Evolutionary conservation across 225 moss, liverwort and hornwort genomes (phyloP), one percentile per base, ranked within the genome.

Genomic region (Antitrichia curtipendula): DNA sequence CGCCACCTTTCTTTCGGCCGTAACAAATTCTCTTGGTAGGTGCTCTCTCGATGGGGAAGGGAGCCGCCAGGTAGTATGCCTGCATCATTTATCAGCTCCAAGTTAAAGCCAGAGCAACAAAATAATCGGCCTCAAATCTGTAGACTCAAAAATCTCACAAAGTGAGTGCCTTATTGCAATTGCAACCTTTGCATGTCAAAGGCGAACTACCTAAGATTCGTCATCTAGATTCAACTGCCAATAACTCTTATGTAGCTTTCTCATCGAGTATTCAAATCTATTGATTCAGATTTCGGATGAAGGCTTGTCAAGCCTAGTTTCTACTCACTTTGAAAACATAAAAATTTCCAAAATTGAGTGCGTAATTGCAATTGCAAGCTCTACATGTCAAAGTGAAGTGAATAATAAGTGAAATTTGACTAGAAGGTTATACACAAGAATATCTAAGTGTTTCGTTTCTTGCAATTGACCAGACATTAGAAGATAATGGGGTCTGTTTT

Each of bases 11-110:
- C 87, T 86, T 90, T 36, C 83, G 85, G 14, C 86, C 68, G 20
- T 87, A 73, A 6, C 83, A 21, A 8, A 96, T 29, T 70, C 85
- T 83, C 11, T 49, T 75, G 7, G 91, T 94, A 13, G 88, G 88
- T 32, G 96, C 95, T 23, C 95, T 93, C 91, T 99, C 98, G 14
- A 99, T 92, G n/a, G 97, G 96, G n/a, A 99, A 99, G 6, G 95
- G 94, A 6, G 90, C 93, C 11, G 89, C 78, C 50, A 97, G 78
- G 69, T 96, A 99, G 62, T 99, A 99, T 5, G 96, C 98, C 98
- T 98, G 93, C 79, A 8, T 15, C 41, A 57, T 75, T 75, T 54
- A 59, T 12, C 41, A 84, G 7, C 38, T 59, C 9, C 22, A 52
- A 12, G 36, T 82, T 63, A n/a, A 36, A 72, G 47, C n/a, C 36